Evolutionary conservation across 768 basidiomycete species (phyloP), one percentile per base, ranked within the genome.

Genomic region (Psilocybe sp.): DNA sequence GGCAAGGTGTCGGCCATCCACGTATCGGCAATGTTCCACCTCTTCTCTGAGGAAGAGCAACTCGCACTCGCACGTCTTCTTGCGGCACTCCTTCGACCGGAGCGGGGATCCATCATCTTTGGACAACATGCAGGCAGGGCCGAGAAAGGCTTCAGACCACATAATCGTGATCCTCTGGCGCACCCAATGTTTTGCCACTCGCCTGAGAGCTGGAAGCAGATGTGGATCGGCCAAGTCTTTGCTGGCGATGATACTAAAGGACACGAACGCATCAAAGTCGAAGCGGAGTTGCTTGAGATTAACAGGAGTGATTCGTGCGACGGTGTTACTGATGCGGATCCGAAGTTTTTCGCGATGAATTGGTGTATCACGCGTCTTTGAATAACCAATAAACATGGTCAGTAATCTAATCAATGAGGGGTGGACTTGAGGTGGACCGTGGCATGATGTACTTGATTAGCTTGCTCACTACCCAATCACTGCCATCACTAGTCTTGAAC

Each of bases 1-100:
- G 75, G 78, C 2, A 69, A 69, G 12, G 64, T 80, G 36, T 69
- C 78, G 12, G 76, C 66, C 10, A 77, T 85, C 42, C 67, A 67
- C 44, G 54, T 59, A 3, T 66, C 66, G 4, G 56, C 63, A 1
- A 57, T 71, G 31, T 69, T 71, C 51, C 66, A 71, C 39, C 54
- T 69, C 7, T 71, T 71, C 48, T 50, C 56, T 14, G 64, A 69
- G 49, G 56, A 60, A 3, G 37, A 58, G 10, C 68, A 69, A 39
- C 46, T 60, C 4, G 37, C 64, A 34, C 50, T 67, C 4, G 70
- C 66, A 7, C 60, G 50, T 23, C 60, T 51, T 1, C 49, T 69
- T 3, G 64, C 60, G 5, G 54, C 60, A 0, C 49, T 71, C 5
- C 65, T 69, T 23, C 67, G 65, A 3, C 63, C 66, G 0, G 23